Percentiles rank a stretch among this genome's conserved stretches.
phyloP scores from a whole-genome alignment of 2,329 filamentous ascomycete species.

The Chalaropsis thielavioides region DNA sequence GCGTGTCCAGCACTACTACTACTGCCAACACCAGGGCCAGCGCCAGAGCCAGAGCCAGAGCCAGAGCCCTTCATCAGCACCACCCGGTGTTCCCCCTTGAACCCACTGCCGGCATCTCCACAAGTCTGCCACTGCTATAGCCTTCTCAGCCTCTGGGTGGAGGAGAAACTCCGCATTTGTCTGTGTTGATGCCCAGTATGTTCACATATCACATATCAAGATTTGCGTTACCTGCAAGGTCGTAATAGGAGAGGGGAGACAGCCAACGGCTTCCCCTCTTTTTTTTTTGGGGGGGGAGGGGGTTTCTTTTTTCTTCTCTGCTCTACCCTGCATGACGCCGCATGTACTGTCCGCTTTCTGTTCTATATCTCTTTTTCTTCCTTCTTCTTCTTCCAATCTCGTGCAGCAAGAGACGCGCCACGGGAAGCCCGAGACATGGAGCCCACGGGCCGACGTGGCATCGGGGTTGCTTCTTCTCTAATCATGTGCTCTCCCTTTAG shows the following conservation, averaged over 20 bases:
- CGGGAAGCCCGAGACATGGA: too few relatives aligned
- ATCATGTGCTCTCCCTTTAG: neutral
- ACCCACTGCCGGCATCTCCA: too few relatives aligned
- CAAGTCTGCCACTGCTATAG: too few relatives aligned
- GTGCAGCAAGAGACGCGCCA: neutral
- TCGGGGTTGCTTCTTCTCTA: too few relatives aligned
- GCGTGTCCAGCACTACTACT: neutral
- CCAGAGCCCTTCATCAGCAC: neutral
- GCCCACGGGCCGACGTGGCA: too few relatives aligned
- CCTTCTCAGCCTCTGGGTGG: neutral
- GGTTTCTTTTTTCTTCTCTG: neutral
- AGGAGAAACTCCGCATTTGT: conserved; percentile 3
- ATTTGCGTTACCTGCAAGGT: neutral
- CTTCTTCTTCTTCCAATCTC: neutral
- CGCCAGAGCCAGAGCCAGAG: neutral
- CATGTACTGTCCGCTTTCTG: neutral
- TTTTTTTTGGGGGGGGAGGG: neutral
- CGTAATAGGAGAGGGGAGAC: neutral
- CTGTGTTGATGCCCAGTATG: conserved; percentile 5
- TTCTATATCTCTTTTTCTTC: neutral
- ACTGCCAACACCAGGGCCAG: neutral
- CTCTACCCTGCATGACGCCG: neutral
- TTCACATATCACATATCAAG: conserved; percentile 3
- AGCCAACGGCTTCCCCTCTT: neutral
- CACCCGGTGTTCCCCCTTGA: neutral